These are phyloP conservation scores for Phytophthora tentaculata DNA, from an alignment of 352 stramenopile species.

Conservation along the genomic window DNA sequence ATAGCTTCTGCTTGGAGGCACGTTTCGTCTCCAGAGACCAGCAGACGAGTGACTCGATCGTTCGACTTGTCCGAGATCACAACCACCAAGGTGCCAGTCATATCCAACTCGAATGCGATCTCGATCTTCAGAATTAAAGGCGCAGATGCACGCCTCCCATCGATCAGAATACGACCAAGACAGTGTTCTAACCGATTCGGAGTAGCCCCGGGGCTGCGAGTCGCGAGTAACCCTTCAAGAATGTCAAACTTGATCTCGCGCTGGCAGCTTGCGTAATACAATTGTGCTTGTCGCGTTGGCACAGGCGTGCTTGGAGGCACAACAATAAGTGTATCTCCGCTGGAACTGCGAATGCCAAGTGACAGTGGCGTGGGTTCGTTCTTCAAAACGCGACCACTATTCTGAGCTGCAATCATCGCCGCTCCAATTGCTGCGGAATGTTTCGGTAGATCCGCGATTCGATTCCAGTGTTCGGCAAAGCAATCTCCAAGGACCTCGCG, in stretches of 20 bases:
- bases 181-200: constrained; percentile 26
- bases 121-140: constrained; percentile 45
- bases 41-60: constrained; percentile 19
- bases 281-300: constrained; percentile 30
- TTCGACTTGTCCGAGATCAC: constrained; percentile 36
- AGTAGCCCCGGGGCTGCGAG: background rate
- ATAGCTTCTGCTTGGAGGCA: constrained; percentile 33
- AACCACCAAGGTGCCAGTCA: constrained; percentile 25
- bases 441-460: constrained; percentile 17
- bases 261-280: constrained; percentile 49
- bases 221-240: constrained; percentile 31
- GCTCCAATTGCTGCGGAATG: constrained; percentile 30
- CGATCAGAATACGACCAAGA: constrained; percentile 32
- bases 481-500: constrained; percentile 27
- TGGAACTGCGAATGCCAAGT: constrained; percentile 43
- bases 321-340: constrained; percentile 34
- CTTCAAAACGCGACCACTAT: constrained; percentile 5
- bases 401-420: constrained; percentile 20
- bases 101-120: constrained; percentile 37
- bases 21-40: constrained; percentile 35
- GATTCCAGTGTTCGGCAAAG: constrained; percentile 20
- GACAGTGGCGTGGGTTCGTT: constrained; percentile 34
- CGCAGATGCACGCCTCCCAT: constrained; percentile 29
- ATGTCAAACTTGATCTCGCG: constrained; percentile 37
- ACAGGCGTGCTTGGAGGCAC: constrained; percentile 29